Conservation (phyloP, 177 flowering plant species). For the Vitis hybrid region DNA sequence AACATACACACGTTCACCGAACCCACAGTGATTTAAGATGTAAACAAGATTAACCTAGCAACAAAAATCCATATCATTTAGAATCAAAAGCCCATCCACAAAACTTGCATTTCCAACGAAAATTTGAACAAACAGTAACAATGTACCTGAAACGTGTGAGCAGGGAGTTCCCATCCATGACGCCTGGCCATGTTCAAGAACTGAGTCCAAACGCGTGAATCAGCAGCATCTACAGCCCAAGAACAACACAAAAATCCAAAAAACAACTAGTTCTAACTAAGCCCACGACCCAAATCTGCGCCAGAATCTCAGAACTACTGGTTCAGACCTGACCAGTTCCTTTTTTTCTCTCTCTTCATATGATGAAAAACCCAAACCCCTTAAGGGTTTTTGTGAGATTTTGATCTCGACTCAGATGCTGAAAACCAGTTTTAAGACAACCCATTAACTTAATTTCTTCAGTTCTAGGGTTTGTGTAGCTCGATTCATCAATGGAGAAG, state of each 20-base stretch:
- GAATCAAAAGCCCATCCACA: neutral
- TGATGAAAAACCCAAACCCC: slow-evolving; percentile 1
- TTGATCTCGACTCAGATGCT: slow-evolving; percentile 16
- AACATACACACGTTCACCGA: no score
- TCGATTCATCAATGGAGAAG: slow-evolving; percentile 11
- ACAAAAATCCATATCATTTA: neutral
- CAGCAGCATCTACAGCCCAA: slow-evolving; percentile 19
- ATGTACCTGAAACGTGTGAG: slow-evolving; percentile 85
- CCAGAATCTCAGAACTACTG: neutral
- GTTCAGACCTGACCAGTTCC: slow-evolving; percentile 8
- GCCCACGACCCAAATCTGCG: slow-evolving; percentile 12
- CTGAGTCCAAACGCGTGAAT: slow-evolving; percentile 11
- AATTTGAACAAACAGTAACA: neutral
- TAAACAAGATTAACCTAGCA: neutral
- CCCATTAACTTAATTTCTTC: slow-evolving; percentile 4
- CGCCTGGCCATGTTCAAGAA: slow-evolving; percentile 74
- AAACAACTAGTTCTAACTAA: slow-evolving; percentile 2
- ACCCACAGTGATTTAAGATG: no score
- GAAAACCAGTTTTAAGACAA: slow-evolving; percentile 5
- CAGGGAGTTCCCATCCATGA: slow-evolving; percentile 97
- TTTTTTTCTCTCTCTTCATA: neutral
- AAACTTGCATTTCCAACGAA: slow-evolving; percentile 5
- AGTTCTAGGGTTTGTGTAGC: slow-evolving; percentile 21
- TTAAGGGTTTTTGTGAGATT: neutral
- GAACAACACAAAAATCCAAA: slow-evolving; percentile 1